Conservation (phyloP, 306 rosid species). For the Castanea mollissima region DNA sequence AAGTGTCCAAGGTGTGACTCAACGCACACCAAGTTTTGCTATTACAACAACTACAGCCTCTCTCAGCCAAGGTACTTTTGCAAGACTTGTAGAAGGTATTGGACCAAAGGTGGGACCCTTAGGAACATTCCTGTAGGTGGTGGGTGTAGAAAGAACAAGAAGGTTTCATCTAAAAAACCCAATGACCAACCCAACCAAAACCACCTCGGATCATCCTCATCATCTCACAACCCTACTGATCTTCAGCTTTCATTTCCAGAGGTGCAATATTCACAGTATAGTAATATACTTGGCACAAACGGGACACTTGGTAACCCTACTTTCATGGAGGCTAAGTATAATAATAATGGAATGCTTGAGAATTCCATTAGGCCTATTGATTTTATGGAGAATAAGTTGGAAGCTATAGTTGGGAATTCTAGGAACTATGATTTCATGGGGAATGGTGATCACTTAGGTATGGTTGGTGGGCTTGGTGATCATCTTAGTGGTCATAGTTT, state of each 20-base stretch:
- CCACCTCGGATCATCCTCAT: constrained; percentile 30
- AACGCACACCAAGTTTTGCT: constrained; percentile 93
- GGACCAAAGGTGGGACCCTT: constrained; percentile 98
- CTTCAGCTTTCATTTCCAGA: constrained; percentile 74
- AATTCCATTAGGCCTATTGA: constrained; percentile 55
- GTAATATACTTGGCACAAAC: constrained; percentile 41
- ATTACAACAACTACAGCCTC: constrained; percentile 98
- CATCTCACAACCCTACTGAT: constrained; percentile 55
- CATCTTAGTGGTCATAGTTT: constrained; percentile 29
- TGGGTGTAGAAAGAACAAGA: constrained; percentile 91
- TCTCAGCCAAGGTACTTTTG: constrained; percentile 96
- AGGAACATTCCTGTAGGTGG: constrained; percentile 98
- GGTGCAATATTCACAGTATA: constrained; percentile 63
- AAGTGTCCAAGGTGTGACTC: constrained; percentile 97
- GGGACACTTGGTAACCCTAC: constrained; percentile 49
- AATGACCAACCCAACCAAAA: constrained; percentile 43
- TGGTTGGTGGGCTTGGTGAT: constrained; percentile 42
- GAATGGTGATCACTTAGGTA: constrained; percentile 34
- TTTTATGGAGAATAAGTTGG: constrained; percentile 76
- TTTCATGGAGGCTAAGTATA: constrained; percentile 27
- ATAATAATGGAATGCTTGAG: constrained; percentile 34
- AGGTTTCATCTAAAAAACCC: constrained; percentile 63
- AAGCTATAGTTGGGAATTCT: constrained; percentile 43
- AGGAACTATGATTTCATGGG: constrained; percentile 62
- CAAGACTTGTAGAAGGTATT: constrained; percentile 93